These are phyloP conservation scores for Dendrothele bispora DNA, from an alignment of 768 basidiomycete genomes.

Conservation along the genomic window DNA sequence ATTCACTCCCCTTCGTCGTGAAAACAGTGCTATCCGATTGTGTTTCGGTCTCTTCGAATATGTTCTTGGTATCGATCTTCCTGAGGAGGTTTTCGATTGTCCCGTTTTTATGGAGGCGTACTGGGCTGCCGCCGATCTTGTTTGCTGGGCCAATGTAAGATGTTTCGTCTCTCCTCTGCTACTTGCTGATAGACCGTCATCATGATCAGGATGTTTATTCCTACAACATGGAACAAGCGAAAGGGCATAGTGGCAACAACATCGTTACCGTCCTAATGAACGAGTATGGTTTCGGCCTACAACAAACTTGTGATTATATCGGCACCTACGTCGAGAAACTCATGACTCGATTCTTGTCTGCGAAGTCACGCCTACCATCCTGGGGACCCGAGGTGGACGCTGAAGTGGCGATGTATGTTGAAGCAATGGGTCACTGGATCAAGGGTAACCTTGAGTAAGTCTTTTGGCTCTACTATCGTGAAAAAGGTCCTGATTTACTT, in stretches of 20 bases:
- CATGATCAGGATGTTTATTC: constrained; percentile 61
- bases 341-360: constrained; percentile 48
- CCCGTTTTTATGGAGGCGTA: constrained; percentile 52
- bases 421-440: constrained; percentile 59
- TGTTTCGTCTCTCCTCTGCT: background rate
- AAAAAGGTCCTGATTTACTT: background rate
- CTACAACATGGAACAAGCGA: constrained; percentile 71
- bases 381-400: constrained; percentile 48
- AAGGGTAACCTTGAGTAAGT: constrained; percentile 59
- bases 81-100: constrained; percentile 60
- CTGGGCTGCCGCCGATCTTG: constrained; percentile 61
- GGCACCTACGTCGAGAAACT: constrained; percentile 50
- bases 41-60: constrained; percentile 67
- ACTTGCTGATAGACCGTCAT: background rate
- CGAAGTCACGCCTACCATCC: constrained; percentile 46
- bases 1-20: constrained; percentile 60
- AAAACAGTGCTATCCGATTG: constrained; percentile 66
- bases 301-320: constrained; percentile 58
- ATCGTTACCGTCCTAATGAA: constrained; percentile 69
- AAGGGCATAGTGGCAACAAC: constrained; percentile 66
- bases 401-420: constrained; percentile 52
- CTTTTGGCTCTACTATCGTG: constrained; percentile 10
- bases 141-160: constrained; percentile 71
- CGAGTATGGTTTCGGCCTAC: constrained; percentile 50
- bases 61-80: constrained; percentile 59